phyloP scores from a whole-genome alignment of 225 moss, liverwort and hornwort species.

The Thuidium tamariscinum region DNA sequence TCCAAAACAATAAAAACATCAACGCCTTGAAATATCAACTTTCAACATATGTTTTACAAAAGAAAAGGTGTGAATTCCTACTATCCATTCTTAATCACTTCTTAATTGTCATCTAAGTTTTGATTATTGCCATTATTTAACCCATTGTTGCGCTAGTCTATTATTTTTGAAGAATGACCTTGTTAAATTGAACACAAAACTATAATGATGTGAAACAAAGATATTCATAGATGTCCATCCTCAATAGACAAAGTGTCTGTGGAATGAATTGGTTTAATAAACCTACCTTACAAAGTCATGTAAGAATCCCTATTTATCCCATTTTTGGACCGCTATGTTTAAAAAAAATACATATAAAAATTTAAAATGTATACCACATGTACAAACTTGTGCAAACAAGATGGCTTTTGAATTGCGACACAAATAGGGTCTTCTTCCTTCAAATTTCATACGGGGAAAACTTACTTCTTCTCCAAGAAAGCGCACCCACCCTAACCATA shows the following conservation, averaged over 20 bases:
- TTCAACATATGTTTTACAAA: background rate
- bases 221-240: rapidly evolving
- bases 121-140: background rate
- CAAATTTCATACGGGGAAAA: background rate
- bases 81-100: background rate
- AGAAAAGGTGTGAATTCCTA: no score
- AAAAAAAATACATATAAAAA: background rate
- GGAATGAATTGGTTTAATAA: background rate
- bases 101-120: background rate
- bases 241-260: background rate
- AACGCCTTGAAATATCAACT: background rate
- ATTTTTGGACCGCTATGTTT: rapidly evolving
- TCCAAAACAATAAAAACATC: background rate
- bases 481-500: no score
- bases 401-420: background rate
- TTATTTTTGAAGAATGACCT: background rate
- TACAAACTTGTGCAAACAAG: background rate
- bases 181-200: background rate
- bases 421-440: background rate
- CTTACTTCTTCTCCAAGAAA: background rate
- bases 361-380: no score
- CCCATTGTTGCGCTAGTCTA: background rate
- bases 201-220: background rate
- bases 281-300: background rate
- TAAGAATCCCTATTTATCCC: rapidly evolving